Evolutionary conservation across 768 basidiomycete genomes (phyloP).

Genomic region (Termitomyces sp.): DNA sequence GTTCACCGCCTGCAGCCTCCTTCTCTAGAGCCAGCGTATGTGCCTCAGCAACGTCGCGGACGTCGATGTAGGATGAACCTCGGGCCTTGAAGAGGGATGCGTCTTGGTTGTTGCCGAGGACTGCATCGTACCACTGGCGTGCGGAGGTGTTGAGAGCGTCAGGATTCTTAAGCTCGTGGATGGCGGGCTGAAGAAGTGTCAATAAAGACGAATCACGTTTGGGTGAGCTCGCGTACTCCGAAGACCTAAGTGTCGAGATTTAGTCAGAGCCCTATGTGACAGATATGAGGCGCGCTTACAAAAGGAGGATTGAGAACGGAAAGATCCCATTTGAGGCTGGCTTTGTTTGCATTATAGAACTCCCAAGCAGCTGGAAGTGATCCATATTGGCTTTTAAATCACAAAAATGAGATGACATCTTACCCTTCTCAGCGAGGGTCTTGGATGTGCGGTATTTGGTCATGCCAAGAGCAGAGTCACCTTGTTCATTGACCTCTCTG

Average conservation of each 20-base stretch:
- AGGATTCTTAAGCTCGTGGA: conserved; percentile 32
- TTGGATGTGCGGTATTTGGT: conserved; percentile 59
- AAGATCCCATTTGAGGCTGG: conserved; percentile 49
- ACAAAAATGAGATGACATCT: conserved; percentile 1
- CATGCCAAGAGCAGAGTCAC: conserved; percentile 36
- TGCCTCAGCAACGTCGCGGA: conserved; percentile 49
- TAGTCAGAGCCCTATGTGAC: neutral
- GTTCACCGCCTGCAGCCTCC: conserved; percentile 47
- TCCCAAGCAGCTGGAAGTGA: conserved; percentile 40
- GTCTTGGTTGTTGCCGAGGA: conserved; percentile 22
- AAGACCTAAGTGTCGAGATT: conserved; percentile 22
- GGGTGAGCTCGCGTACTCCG: conserved; percentile 23
- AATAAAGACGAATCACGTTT: neutral
- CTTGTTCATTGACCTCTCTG: conserved; percentile 46
- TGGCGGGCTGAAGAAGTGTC: conserved; percentile 30
- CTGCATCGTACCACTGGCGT: conserved; percentile 29
- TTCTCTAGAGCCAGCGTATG: conserved; percentile 49
- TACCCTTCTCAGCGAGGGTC: conserved; percentile 57
- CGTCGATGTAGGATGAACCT: conserved; percentile 36
- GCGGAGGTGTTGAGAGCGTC: conserved; percentile 37
- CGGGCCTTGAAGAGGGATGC: conserved; percentile 22
- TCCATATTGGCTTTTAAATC: neutral
- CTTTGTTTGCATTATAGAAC: conserved; percentile 36
- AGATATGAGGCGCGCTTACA: conserved; percentile 23
- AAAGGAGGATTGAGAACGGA: conserved; percentile 52